Evolutionary conservation across 2,329 filamentous ascomycete genomes (phyloP), one percentile per base, ranked within the genome.

Genomic region (Sarocladium brachiariae): DNA sequence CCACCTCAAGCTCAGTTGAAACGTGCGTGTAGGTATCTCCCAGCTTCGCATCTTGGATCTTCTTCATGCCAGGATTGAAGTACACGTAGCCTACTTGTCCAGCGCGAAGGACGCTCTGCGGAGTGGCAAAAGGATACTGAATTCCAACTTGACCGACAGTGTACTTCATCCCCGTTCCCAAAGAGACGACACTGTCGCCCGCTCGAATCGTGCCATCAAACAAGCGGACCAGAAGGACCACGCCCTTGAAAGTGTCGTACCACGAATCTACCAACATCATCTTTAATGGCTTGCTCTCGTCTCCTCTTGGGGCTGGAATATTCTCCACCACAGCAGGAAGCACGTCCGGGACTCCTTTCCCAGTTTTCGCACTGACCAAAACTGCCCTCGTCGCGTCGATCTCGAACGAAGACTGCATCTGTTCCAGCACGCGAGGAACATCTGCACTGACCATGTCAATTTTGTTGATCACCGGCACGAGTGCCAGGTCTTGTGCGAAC

Each of bases 11-110:
- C 68, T 96, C 88, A 19, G 74, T 82, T 2, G 89, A 90, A 2
- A 90, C 78, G 2, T 80, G 87, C 1, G 93, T 97, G 61, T 90
- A 96, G 0, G 93, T 99, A 62, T 99, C 93, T 48, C 93, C 93
- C 24, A 97, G 85, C 68, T 96, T 95, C 47, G 93, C 92, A 63
- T 99, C 93, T 64, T 95, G 86, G 52, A 91, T 95, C 58, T 81
- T 84, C 73, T 97, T 97, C 93, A 99, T 99, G 51, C 92, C 93
- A 0, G 93, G 93, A 63, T 96, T 99, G 75, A 99, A 97, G 70
- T 86, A 90, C 37, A 99, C 83, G 63, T 99, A 99, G 48, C 93
- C 93, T 2, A 99, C 89, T 68, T 99, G 93, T 1, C 93, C 93
- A 0, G 93, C 92, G 3, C 90, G 84, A 49, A 99, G 74, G 7